These are phyloP conservation scores for Leonotis leonurus DNA, from an alignment of 257 asterid species.

Conservation along the genomic window DNA sequence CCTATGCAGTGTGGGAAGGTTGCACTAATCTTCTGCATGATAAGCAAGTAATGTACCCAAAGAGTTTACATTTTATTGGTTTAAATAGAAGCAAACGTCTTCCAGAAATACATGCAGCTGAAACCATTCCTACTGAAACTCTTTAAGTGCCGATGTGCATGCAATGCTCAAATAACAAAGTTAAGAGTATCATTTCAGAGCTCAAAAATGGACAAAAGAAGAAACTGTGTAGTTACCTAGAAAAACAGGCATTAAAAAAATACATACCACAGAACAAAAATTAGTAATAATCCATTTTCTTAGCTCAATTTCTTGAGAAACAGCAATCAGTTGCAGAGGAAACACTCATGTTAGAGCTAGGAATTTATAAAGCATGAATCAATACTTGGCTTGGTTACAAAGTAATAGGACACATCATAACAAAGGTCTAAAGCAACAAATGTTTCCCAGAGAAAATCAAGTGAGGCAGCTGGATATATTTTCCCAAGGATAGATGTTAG, in stretches of 20 bases:
- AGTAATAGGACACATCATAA: neutral
- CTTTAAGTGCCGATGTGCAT: neutral
- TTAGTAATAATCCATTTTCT: neutral
- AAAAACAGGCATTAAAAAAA: too few species aligned
- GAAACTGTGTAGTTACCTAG: neutral
- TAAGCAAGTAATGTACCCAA: neutral
- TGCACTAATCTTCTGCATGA: neutral
- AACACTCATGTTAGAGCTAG: neutral
- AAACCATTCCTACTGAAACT: neutral
- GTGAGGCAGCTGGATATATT: neutral
- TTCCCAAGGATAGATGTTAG: neutral
- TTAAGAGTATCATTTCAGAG: neutral
- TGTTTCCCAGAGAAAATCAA: constrained; percentile 1
- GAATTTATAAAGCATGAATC: neutral
- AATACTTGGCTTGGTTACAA: neutral
- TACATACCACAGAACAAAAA: neutral
- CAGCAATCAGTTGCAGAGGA: neutral
- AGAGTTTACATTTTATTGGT: neutral
- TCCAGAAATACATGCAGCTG: neutral
- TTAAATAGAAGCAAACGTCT: neutral
- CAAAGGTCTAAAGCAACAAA: neutral
- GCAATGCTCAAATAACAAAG: neutral
- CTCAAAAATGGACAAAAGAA: neutral
- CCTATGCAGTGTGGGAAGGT: neutral
- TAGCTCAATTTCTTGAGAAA: neutral